Evolutionary conservation across 495 filamentous ascomycete species (phyloP).

Genomic region (Xylaria intraflava): DNA sequence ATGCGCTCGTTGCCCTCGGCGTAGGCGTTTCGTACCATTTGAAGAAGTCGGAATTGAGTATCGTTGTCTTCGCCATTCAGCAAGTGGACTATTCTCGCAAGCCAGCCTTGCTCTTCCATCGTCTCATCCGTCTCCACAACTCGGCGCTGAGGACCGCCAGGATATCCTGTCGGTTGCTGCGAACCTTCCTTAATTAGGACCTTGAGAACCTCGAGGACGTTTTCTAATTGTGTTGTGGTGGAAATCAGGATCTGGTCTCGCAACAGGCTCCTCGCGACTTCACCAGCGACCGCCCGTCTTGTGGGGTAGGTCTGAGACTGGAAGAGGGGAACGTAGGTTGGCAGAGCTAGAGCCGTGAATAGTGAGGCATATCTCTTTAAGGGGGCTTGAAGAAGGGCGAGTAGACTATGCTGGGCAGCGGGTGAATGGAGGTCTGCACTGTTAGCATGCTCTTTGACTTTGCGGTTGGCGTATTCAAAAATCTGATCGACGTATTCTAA

Average conservation of each 20-base stretch:
- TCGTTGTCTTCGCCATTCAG: conserved; percentile 79
- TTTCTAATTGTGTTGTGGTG: conserved; percentile 72
- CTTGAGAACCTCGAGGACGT: conserved; percentile 76
- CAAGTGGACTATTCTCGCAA: conserved; percentile 86
- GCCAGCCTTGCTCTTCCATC: conserved; percentile 93
- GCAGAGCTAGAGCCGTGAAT: conserved; percentile 86
- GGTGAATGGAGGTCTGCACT: conserved; percentile 89
- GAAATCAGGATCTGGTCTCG: conserved; percentile 73
- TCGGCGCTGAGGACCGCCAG: conserved; percentile 70
- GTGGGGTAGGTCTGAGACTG: conserved; percentile 92
- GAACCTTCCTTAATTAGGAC: conserved; percentile 90
- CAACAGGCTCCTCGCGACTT: conserved; percentile 71
- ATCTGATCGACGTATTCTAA: conserved; percentile 96
- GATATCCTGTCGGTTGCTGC: conserved; percentile 77
- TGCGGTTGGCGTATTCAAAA: conserved; percentile 78
- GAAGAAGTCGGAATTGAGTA: conserved; percentile 89
- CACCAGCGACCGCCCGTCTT: conserved; percentile 79
- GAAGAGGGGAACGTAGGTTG: conserved; percentile 82
- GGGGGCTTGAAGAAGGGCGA: conserved; percentile 80
- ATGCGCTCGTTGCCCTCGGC: conserved; percentile 90
- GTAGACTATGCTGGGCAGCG: conserved; percentile 77
- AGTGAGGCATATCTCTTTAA: conserved; percentile 85
- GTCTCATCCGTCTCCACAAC: conserved; percentile 82
- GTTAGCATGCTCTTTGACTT: conserved; percentile 83
- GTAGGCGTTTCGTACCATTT: conserved; percentile 81